Evolutionary conservation across 306 rosid species (phyloP).

Genomic region (Gleditsia sinensis): DNA sequence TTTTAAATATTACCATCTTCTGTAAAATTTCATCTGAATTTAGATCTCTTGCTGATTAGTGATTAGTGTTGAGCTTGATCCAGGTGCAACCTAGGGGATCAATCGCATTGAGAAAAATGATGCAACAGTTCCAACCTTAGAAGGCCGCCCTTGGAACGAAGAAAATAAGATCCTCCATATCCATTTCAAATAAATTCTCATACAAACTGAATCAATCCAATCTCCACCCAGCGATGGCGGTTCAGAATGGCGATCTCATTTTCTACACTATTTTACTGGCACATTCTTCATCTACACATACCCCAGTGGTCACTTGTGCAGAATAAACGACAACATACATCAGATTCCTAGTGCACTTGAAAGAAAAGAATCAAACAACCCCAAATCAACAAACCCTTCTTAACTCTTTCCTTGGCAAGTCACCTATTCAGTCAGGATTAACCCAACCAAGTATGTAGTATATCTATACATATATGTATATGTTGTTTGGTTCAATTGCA

Average conservation of each 20-base stretch:
- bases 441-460: slow-evolving; percentile 40
- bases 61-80: too few relatives aligned
- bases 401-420: slow-evolving; percentile 23
- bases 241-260: too few relatives aligned
- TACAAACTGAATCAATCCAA: slow-evolving; percentile 30
- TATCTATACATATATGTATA: too few relatives aligned
- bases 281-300: slow-evolving; percentile 32
- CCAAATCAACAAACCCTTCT: slow-evolving; percentile 39
- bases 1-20: too few relatives aligned
- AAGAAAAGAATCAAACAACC: slow-evolving; percentile 65
- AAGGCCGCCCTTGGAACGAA: slow-evolving; percentile 28
- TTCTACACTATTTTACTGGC: too few relatives aligned
- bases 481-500: slow-evolving; percentile 40
- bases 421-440: slow-evolving; percentile 31
- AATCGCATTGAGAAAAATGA: too few relatives aligned
- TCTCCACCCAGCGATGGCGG: slow-evolving; percentile 35
- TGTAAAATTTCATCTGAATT: not conserved
- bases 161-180: slow-evolving; percentile 10
- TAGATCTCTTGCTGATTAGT: not conserved
- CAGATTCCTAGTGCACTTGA: slow-evolving; percentile 48
- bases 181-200: slow-evolving; percentile 19
- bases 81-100: too few relatives aligned
- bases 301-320: slow-evolving; percentile 40
- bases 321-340: slow-evolving; percentile 30
- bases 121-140: too few relatives aligned